Evolutionary conservation across 306 rosid species (phyloP), one percentile per base, ranked within the genome.

Genomic region (Acacia crassicarpa): DNA sequence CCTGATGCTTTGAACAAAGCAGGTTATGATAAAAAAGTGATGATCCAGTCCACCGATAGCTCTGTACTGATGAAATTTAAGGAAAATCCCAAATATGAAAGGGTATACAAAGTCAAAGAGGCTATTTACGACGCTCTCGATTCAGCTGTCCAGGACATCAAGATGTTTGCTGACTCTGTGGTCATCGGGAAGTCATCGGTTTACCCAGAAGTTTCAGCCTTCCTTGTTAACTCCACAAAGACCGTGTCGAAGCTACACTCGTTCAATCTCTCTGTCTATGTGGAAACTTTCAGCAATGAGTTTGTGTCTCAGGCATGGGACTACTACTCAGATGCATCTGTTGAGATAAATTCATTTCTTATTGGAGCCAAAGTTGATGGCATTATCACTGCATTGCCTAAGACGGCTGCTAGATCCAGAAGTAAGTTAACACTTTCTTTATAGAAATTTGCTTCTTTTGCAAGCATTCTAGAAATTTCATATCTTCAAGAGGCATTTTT

Each of bases 281-380:
- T 90, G 13, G 93, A 90, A 84, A 78, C 83, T 54, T 92, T 92
- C 85, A 91, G 90, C 92, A 93, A 95, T 76, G 99, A 95, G 83
- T 95, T 93, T 84, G 94, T 93, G 27, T 89, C 98, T 70, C 99
- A 95, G 87, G 88, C 99, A 71, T 95, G 97, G 97, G 99, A 95
- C 85, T 95, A 84, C 87, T 93, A 90, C 92, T 93, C 97, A 1
- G 99, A 95, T 82, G 73, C 94, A 76, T 85, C 88, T 5, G 88
- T 91, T 51, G 99, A 95, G 91, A 86, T 95, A 75, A 92, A 95
- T 84, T 83, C 97, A 48, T 92, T 53, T 84, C 89, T 86, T 58
- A 0, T 3, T 23, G 96, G 88, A 67, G 80, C 78, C 67, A 79
- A 59, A 12, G 76, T 92, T 67, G 81, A 91, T 19, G 99, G 98